Percentiles rank a stretch among this genome's conserved stretches.
Evolutionary conservation across 805 yeast species (phyloP).

Genomic region (Candida silvicultrix): DNA sequence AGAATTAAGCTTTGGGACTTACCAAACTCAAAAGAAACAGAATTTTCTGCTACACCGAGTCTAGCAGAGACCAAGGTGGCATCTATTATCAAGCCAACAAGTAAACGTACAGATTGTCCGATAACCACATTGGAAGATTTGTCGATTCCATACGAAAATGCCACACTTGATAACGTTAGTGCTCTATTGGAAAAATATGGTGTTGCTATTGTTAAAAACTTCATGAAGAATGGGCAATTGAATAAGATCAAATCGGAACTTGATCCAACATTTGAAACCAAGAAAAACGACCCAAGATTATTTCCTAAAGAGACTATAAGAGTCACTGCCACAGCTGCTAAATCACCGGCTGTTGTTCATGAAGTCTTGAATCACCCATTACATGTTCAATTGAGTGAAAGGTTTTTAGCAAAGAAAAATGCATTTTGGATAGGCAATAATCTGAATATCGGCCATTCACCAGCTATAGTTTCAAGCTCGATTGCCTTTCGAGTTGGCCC

Average conservation of each 20-base stretch:
- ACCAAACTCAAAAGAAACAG: background rate
- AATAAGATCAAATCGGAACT: constrained; percentile 11
- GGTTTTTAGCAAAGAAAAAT: constrained; percentile 16
- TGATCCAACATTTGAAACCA: constrained; percentile 12
- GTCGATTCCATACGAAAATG: background rate
- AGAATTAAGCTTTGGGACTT: background rate
- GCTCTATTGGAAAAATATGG: constrained; percentile 16
- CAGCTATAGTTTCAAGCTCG: constrained; percentile 15
- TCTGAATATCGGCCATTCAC: constrained; percentile 15
- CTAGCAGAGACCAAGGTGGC: constrained; percentile 1
- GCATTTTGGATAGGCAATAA: constrained; percentile 19
- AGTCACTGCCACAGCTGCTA: constrained; percentile 13
- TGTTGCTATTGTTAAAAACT: constrained; percentile 15
- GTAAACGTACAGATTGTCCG: background rate
- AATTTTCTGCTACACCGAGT: background rate
- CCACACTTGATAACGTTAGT: constrained; percentile 5
- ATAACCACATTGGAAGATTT: background rate
- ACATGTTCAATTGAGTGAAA: constrained; percentile 13
- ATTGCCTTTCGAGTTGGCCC: constrained; percentile 22
- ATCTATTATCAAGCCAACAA: background rate
- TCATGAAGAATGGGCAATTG: constrained; percentile 4
- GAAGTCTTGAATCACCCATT: constrained; percentile 13
- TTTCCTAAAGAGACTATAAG: constrained; percentile 16
- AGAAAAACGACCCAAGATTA: constrained; percentile 15
- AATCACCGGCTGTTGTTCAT: constrained; percentile 15